Evolutionary conservation across 768 basidiomycete species (phyloP), one percentile per base, ranked within the genome.

Genomic region (Tricholoma matsutake): DNA sequence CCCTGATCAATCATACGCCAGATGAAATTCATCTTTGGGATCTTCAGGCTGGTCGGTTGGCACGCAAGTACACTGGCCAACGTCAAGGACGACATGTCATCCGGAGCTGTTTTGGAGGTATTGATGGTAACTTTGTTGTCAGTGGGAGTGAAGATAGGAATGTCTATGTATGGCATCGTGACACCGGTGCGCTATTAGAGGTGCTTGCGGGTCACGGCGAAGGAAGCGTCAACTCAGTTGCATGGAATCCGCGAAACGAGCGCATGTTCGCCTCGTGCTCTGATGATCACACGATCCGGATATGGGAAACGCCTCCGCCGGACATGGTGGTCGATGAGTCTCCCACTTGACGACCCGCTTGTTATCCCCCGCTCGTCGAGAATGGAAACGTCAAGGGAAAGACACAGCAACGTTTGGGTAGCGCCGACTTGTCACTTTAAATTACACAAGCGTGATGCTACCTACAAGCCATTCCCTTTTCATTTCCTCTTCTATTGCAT

Each of bases 231-330:
- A 99, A 98, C 72, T 88, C 91, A 13, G 96, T 98, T 14, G 90
- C 95, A 35, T 99, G 97, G 97, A 96, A 97, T 73, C 94, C 94
- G 18, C 80, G 81, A 54, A 90, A 94, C 69, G 83, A 87, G 65
- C 86, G 88, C 60, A 91, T 98, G 88, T 98, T 98, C 76, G 97
- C 97, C 32, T 94, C 92, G 45, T 97, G 94, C 73, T 94, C 94
- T 47, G 96, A 99, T 72, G 96, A 99, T 76, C 77, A 79, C 58
- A 92, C 90, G 16, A 86, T 99, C 67, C 86, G 94, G 62, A 89
- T 96, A 79, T 96, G 94, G 94, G 91, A 93, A 74, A 78, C 84
- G 47, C 76, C 76, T 45, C 64, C 68, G 16, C 65, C 68, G 35
- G 71, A 67, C 49, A 58, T 66, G 65, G 64, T 69, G 67, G 55